Percentiles rank a stretch among this genome's conserved stretches.
phyloP scores from a whole-genome alignment of 345 rosid genomes.

The Aurinia saxatilis region DNA sequence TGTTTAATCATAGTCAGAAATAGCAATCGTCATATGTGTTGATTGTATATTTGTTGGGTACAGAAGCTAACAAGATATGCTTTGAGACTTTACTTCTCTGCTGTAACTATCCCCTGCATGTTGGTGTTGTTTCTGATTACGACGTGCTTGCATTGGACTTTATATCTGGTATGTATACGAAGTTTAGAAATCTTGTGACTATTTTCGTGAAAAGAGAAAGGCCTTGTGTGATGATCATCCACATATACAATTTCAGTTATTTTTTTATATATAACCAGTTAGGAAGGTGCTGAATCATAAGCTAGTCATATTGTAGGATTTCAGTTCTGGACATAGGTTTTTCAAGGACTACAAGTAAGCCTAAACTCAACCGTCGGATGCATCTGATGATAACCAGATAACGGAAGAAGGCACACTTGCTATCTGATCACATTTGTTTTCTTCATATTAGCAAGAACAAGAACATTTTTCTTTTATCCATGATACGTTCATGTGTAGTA shows the following conservation, averaged over 20 bases:
- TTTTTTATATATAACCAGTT: too few relatives aligned
- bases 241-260: neutral
- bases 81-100: neutral
- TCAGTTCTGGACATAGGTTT: constrained; percentile 70
- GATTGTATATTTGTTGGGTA: too few relatives aligned
- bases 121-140: neutral
- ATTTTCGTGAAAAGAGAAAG: neutral
- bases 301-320: too few relatives aligned
- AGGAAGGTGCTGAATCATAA: too few relatives aligned
- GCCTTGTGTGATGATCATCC: neutral
- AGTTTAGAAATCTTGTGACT: neutral
- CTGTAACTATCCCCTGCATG: neutral
- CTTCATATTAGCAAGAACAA: too few relatives aligned
- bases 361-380: constrained; percentile 48
- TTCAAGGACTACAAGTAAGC: constrained; percentile 53
- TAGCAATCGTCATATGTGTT: too few relatives aligned
- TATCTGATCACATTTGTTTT: constrained; percentile 37
- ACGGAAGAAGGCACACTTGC: constrained; percentile 67
- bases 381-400: constrained; percentile 65
- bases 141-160: too few relatives aligned
- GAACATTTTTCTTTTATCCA: too few relatives aligned
- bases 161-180: neutral
- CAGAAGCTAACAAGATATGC: too few relatives aligned
- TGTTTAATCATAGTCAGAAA: too few relatives aligned
- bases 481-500: too few relatives aligned